Conservation (phyloP, 225 moss, liverwort and hornwort genomes). For the Thuidium tamariscinum region DNA sequence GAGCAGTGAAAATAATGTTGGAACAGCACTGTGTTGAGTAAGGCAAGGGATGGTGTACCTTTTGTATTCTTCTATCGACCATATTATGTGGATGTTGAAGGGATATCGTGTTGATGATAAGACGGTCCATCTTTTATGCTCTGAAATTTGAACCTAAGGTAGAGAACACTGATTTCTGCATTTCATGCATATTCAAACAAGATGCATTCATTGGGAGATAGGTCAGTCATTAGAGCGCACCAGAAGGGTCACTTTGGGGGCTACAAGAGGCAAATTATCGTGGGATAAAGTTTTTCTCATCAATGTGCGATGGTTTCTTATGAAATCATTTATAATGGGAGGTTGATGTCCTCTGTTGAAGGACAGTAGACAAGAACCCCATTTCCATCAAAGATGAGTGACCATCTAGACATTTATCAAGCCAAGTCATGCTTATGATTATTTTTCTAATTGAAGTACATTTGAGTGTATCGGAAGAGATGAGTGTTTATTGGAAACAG, state of each 20-base stretch:
- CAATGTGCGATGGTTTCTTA: neutral
- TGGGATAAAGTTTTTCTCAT: neutral
- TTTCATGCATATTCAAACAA: neutral
- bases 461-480: neutral
- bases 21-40: neutral
- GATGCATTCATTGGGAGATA: neutral
- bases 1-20: neutral
- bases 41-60: neutral
- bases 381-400: neutral
- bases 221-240: neutral
- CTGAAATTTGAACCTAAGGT: neutral
- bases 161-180: neutral
- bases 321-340: neutral
- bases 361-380: neutral
- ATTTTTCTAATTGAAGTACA: neutral
- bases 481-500: neutral
- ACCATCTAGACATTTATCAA: neutral
- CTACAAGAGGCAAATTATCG: neutral
- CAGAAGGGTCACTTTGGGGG: neutral
- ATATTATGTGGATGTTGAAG: neutral
- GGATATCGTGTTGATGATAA: neutral
- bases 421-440: neutral
- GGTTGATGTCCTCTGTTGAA: neutral
- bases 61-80: neutral
- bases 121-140: neutral